Percentiles rank a stretch among this genome's conserved stretches.
Conservation (phyloP, 768 basidiomycete genomes). For the Suillus brevipes region DNA sequence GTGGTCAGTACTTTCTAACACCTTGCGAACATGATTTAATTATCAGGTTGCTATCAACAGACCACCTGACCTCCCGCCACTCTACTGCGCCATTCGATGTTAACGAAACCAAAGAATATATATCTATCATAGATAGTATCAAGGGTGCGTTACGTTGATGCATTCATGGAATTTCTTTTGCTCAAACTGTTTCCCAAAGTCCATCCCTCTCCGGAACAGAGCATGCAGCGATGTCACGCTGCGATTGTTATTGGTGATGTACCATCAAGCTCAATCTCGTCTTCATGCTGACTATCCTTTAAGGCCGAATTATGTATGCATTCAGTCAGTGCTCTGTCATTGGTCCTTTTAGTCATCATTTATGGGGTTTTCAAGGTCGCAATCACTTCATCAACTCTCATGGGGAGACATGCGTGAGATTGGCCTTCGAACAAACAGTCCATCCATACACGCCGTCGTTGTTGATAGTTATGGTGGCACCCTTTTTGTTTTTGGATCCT, state of each 20-base stretch:
- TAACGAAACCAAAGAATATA: conserved; percentile 20
- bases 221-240: conserved; percentile 15
- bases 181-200: conserved; percentile 1
- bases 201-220: background rate
- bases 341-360: background rate
- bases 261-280: background rate
- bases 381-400: conserved; percentile 42
- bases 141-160: conserved; percentile 19
- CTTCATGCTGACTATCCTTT: conserved; percentile 11
- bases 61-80: conserved; percentile 29
- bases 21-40: background rate
- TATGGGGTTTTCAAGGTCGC: conserved; percentile 23
- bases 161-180: background rate
- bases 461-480: conserved; percentile 39
- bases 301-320: conserved; percentile 32
- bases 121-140: conserved; percentile 28
- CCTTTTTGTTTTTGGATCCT: conserved; percentile 52
- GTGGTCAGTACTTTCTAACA: conserved; percentile 2
- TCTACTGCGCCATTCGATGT: conserved; percentile 25
- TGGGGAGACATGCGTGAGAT: conserved; percentile 45
- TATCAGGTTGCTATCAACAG: conserved; percentile 5
- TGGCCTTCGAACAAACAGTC: conserved; percentile 36
- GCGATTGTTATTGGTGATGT: conserved; percentile 24
- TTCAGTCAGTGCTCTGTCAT: conserved; percentile 26
- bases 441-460: conserved; percentile 33